Evolutionary conservation across 2,329 filamentous ascomycete species (phyloP).

Genomic region (Neoarthrinium moseri): DNA sequence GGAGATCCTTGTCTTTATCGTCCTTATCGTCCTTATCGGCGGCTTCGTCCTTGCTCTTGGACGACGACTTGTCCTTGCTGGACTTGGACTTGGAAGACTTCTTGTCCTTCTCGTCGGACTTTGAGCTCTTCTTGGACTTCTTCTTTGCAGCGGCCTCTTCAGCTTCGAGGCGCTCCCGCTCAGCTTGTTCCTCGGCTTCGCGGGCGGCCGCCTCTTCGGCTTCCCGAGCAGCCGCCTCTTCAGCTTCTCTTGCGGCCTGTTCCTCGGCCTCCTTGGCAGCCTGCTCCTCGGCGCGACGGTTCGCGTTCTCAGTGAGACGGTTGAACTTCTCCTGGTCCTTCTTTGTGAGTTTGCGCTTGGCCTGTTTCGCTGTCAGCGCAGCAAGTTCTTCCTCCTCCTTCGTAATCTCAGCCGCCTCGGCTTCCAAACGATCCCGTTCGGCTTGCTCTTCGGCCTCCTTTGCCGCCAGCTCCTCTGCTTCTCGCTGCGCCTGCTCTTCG

Average conservation of each 20-base stretch:
- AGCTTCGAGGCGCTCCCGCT: conserved; percentile 8
- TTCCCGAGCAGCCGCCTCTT: conserved; percentile 17
- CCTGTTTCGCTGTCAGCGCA: conserved; percentile 26
- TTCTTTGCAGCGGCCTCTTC: conserved; percentile 30
- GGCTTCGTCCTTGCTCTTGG: conserved; percentile 17
- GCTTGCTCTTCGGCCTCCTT: conserved; percentile 18
- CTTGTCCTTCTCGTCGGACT: conserved; percentile 25
- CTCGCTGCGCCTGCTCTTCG: conserved; percentile 14
- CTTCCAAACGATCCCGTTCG: conserved; percentile 19
- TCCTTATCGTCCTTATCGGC: conserved; percentile 13
- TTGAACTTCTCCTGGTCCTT: conserved; percentile 31
- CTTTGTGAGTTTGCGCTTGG: conserved; percentile 24
- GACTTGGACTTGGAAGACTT: conserved; percentile 30
- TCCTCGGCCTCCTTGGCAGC: conserved; percentile 37
- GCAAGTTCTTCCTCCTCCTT: conserved; percentile 38
- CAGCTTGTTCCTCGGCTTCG: conserved; percentile 14
- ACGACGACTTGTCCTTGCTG: conserved; percentile 27
- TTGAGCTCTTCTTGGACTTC: conserved; percentile 42
- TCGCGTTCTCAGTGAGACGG: conserved; percentile 30
- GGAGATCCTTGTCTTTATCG: conserved; percentile 20
- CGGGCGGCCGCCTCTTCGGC: conserved; percentile 18
- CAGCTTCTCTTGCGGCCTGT: conserved; percentile 23
- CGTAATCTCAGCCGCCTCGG: conserved; percentile 34
- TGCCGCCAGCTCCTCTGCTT: conserved; percentile 24
- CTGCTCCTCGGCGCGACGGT: conserved; percentile 29